phyloP scores from a whole-genome alignment of 2,329 filamentous ascomycete genomes.

The Arthrobotrys iridis region DNA sequence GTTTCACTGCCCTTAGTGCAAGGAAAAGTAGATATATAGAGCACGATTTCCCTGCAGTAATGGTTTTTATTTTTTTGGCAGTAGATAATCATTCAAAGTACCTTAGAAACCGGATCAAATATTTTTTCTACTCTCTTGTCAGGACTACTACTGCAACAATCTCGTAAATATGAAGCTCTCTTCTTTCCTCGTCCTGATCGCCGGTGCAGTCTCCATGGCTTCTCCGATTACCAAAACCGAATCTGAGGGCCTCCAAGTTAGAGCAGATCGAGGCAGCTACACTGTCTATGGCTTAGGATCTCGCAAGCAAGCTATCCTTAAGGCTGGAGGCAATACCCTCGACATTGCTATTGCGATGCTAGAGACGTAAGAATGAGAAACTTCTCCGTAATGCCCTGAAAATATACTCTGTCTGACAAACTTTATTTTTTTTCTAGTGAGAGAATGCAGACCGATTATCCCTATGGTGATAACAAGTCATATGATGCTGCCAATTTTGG shows the following conservation, averaged over 20 bases:
- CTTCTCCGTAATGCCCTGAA: too few relatives aligned
- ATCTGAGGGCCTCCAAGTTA: constrained; percentile 2
- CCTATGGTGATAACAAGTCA: constrained; percentile 56
- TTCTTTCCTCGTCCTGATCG: constrained; percentile 12
- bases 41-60: too few relatives aligned
- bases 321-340: constrained; percentile 58
- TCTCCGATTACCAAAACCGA: background rate
- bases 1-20: too few relatives aligned
- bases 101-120: too few relatives aligned
- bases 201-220: constrained; percentile 17
- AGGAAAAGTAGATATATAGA: too few relatives aligned
- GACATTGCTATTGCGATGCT: constrained; percentile 60
- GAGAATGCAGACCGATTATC: constrained; percentile 57
- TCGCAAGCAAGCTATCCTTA: constrained; percentile 58
- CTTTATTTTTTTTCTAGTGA: constrained; percentile 20
- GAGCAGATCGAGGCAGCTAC: constrained; percentile 53
- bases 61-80: too few relatives aligned
- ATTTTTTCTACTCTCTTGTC: too few relatives aligned
- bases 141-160: too few relatives aligned
- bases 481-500: constrained; percentile 55
- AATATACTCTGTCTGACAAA: background rate
- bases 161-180: background rate
- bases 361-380: constrained; percentile 58
- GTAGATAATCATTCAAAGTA: too few relatives aligned
- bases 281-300: constrained; percentile 55